A percentile compares a stretch with the other conserved stretches of the same genome.
Conservation (phyloP, 441 rosid genomes). For the Sinapis alba region DNA sequence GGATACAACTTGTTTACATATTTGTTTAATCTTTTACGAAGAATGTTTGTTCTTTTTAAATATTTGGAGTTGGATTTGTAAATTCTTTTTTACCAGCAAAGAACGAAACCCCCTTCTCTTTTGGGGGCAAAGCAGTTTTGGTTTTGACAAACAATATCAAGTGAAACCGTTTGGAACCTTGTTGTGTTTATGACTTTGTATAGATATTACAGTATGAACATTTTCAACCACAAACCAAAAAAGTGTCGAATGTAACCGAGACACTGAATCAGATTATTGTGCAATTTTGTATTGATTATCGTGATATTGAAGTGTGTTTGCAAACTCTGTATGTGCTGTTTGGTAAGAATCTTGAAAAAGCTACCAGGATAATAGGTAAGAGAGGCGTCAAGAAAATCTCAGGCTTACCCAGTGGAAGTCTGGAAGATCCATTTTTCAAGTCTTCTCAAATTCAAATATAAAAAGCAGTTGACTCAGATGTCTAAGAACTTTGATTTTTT, state of each 20-base stretch:
- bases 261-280: background rate
- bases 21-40: slow-evolving; percentile 17
- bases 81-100: slow-evolving; percentile 35
- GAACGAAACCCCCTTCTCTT: background rate
- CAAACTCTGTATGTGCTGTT: no score
- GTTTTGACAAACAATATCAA: slow-evolving; percentile 24
- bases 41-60: background rate
- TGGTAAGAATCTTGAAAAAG: no score
- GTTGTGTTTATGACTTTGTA: background rate
- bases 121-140: slow-evolving; percentile 14
- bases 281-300: background rate
- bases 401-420: no score
- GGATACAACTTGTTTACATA: slow-evolving; percentile 27
- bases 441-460: no score
- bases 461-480: no score
- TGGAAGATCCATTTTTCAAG: no score
- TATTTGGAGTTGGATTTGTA: slow-evolving; percentile 29
- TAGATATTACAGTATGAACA: background rate
- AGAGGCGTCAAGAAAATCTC: no score
- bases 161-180: background rate
- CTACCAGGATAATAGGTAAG: no score
- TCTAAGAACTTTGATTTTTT: no score
- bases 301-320: no score
- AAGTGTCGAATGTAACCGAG: background rate
- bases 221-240: background rate